Percentiles rank a stretch among this genome's conserved stretches.
These are phyloP conservation scores for Xylaria polymorpha DNA, from an alignment of 2,329 filamentous ascomycete species.

Conservation along the genomic window DNA sequence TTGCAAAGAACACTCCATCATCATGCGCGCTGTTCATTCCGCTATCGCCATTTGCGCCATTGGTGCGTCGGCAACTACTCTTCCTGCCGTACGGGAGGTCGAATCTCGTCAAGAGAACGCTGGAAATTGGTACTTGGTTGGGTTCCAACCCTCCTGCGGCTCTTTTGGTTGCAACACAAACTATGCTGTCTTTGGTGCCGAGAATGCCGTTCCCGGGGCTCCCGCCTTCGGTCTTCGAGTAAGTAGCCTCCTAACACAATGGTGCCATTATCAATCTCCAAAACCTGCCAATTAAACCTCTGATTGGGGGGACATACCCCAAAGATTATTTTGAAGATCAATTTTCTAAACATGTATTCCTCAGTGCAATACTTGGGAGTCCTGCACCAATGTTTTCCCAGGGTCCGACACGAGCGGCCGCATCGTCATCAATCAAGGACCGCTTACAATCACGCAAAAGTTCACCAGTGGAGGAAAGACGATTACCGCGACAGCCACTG, in stretches of 20 bases:
- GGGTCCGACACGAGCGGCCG: not conserved
- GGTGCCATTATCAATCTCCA: too few species aligned
- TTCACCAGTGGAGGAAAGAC: constrained; percentile 18
- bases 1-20: not conserved
- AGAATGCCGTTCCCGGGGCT: constrained; percentile 11
- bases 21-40: constrained; percentile 12
- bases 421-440: constrained; percentile 15
- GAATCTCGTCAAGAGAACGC: not conserved
- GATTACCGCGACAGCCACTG: not conserved
- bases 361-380: constrained; percentile 18
- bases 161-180: constrained; percentile 4
- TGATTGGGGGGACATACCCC: too few species aligned
- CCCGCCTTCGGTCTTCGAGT: constrained; percentile 25
- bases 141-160: not conserved
- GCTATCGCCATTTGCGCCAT: constrained; percentile 15
- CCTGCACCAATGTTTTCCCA: constrained; percentile 8
- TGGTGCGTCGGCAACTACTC: constrained; percentile 5
- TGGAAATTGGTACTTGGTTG: constrained; percentile 14
- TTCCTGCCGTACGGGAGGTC: not conserved
- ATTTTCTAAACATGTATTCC: not conserved
- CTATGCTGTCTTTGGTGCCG: constrained; percentile 15
- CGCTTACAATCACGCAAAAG: constrained; percentile 14
- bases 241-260: not conserved
- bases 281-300: not conserved
- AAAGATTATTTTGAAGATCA: too few species aligned